Evolutionary conservation across 176 grass and related monocot species (phyloP).

Genomic region (Thalia dealbata): DNA sequence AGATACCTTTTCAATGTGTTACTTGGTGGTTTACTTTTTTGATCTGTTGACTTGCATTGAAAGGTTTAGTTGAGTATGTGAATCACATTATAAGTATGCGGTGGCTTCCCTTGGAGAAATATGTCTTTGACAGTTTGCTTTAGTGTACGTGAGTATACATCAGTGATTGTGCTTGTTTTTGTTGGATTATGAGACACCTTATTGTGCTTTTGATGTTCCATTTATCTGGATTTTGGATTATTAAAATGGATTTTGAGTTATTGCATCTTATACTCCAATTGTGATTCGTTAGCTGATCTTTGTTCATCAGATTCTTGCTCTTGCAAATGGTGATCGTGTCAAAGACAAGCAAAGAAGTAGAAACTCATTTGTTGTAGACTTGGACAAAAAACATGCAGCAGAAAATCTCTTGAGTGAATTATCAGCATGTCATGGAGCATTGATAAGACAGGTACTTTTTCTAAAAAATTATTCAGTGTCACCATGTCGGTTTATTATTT

Average conservation of each 20-base stretch:
- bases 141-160: too few species aligned
- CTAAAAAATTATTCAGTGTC: background rate
- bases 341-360: conserved; percentile 94
- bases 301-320: conserved; percentile 63
- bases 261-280: background rate
- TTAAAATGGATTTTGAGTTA: background rate
- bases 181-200: too few species aligned
- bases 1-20: background rate
- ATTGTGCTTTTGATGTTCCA: too few species aligned
- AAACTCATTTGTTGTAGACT: conserved; percentile 92
- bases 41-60: too few species aligned
- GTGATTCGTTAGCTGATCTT: background rate
- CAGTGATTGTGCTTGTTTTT: too few species aligned
- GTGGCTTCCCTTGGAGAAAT: too few species aligned
- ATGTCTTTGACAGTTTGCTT: too few species aligned
- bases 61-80: too few species aligned
- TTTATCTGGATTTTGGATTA: background rate
- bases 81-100: too few species aligned
- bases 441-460: conserved; percentile 69
- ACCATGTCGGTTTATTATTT: background rate
- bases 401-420: conserved; percentile 88
- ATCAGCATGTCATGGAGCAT: conserved; percentile 66
- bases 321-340: conserved; percentile 93
- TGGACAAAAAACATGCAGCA: conserved; percentile 88
- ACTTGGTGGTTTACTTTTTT: too few species aligned